Percentiles rank a stretch among this genome's conserved stretches.
phyloP scores from a whole-genome alignment of 129 eudicot genomes.

The Pseudognaphalium luteoalbum region DNA sequence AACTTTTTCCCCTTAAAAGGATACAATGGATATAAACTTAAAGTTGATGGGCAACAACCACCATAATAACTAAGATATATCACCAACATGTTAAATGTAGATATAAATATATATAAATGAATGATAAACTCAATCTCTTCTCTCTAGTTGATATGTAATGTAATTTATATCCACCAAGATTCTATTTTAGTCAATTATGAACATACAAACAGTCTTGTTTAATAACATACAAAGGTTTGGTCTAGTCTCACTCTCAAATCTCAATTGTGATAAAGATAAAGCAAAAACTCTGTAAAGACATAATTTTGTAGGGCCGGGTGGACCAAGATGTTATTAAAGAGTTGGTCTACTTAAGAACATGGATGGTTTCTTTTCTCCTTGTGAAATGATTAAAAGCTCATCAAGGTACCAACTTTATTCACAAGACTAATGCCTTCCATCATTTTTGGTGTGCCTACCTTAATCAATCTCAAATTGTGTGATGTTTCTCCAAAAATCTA shows the following conservation, averaged over 20 bases:
- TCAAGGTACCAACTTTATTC: slow-evolving; percentile 33
- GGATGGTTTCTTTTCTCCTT: slow-evolving; percentile 24
- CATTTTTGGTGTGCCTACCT: slow-evolving; percentile 39
- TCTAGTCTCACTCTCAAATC: slow-evolving; percentile 29
- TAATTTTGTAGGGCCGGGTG: slow-evolving; percentile 30
- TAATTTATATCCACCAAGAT: not conserved
- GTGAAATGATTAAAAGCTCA: slow-evolving; percentile 47
- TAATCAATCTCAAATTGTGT: slow-evolving; percentile 3
- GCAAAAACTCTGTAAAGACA: slow-evolving; percentile 21
- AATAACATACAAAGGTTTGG: slow-evolving; percentile 11
- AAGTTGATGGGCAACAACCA: not conserved
- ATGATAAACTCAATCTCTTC: not conserved
- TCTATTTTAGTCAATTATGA: not conserved
- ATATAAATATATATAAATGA: not conserved
- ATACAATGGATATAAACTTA: no score
- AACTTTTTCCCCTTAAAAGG: no score
- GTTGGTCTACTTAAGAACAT: slow-evolving; percentile 29
- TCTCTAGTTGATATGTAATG: not conserved
- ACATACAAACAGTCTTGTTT: not conserved
- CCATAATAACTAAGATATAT: not conserved
- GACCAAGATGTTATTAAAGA: slow-evolving; percentile 26
- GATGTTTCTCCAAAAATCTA: not conserved
- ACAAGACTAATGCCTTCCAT: slow-evolving; percentile 27
- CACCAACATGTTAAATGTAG: not conserved
- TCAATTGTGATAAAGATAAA: slow-evolving; percentile 25